Evolutionary conservation across 116 monocot genomes (phyloP).

Genomic region (Iris pallida): DNA sequence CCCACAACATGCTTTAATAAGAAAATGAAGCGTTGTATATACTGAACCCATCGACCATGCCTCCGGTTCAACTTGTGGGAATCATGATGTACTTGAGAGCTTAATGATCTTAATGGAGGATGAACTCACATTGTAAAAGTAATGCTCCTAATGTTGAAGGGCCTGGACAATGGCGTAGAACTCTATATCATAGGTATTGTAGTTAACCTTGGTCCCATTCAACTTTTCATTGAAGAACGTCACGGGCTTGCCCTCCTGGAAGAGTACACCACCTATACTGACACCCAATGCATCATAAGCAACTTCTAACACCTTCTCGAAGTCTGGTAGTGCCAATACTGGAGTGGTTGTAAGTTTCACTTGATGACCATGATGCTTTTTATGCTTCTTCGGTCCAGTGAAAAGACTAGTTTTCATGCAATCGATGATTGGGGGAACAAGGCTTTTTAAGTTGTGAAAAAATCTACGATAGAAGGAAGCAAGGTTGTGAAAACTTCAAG

Average conservation of each 20-base stretch:
- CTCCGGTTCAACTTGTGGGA: not conserved
- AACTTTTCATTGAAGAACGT: not conserved
- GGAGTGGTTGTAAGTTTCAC: not conserved
- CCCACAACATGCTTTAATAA: not conserved
- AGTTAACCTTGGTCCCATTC: not conserved
- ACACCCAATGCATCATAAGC: not conserved
- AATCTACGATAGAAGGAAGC: not conserved
- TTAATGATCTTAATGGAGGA: not conserved
- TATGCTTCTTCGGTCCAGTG: not conserved
- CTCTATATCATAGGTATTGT: not conserved
- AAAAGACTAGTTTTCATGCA: not conserved
- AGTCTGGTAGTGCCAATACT: not conserved
- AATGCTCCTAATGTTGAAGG: not conserved
- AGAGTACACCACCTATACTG: not conserved
- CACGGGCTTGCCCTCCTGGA: not conserved
- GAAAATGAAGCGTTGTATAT: not conserved
- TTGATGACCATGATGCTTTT: not conserved
- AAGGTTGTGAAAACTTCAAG: not conserved
- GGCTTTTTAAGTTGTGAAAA: not conserved
- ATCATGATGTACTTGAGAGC: not conserved
- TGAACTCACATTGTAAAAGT: not conserved
- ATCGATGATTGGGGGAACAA: not conserved
- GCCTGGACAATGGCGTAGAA: not conserved
- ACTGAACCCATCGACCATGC: not conserved
- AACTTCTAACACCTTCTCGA: not conserved